These are phyloP conservation scores for Geotrichum bryndzae DNA, from an alignment of 1,139 yeast genomes.

Conservation along the genomic window DNA sequence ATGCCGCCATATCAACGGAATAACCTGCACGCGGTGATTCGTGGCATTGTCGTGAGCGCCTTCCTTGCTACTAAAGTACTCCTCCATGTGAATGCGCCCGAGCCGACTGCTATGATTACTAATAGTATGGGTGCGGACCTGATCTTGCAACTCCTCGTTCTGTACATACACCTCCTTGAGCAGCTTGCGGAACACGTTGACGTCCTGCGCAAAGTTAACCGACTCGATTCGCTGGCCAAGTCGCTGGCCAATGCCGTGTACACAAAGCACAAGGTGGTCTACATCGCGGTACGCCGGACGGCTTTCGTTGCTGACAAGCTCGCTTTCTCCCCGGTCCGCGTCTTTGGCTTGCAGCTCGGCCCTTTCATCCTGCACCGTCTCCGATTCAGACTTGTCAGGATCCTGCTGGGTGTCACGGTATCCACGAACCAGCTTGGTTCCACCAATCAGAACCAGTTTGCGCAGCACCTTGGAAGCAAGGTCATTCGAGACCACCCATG, in stretches of 20 bases:
- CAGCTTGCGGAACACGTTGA: constrained; percentile 61
- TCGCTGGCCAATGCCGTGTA: constrained; percentile 89
- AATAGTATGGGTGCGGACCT: background rate
- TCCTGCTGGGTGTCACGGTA: constrained; percentile 17
- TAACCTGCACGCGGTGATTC: constrained; percentile 58
- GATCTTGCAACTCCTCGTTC: constrained; percentile 37
- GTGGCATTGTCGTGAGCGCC: background rate
- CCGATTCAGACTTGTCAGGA: constrained; percentile 1
- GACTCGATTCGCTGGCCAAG: constrained; percentile 70
- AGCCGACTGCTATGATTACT: constrained; percentile 5
- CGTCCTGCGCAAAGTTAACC: constrained; percentile 77
- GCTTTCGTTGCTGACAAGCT: background rate
- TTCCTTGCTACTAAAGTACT: background rate
- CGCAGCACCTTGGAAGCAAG: constrained; percentile 8
- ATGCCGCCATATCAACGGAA: constrained; percentile 36
- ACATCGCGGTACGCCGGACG: constrained; percentile 33
- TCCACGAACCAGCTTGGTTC: constrained; percentile 26
- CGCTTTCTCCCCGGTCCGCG: background rate
- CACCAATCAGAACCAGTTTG: constrained; percentile 19
- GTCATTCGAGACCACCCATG: constrained; percentile 16
- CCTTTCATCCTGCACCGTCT: constrained; percentile 13
- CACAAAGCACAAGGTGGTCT: constrained; percentile 73
- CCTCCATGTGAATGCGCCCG: background rate
- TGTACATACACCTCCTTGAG: constrained; percentile 52
- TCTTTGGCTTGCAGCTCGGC: constrained; percentile 9